Evolutionary conservation across 169 alveolate genomes (phyloP).

Genomic region (Babesia ovata): DNA sequence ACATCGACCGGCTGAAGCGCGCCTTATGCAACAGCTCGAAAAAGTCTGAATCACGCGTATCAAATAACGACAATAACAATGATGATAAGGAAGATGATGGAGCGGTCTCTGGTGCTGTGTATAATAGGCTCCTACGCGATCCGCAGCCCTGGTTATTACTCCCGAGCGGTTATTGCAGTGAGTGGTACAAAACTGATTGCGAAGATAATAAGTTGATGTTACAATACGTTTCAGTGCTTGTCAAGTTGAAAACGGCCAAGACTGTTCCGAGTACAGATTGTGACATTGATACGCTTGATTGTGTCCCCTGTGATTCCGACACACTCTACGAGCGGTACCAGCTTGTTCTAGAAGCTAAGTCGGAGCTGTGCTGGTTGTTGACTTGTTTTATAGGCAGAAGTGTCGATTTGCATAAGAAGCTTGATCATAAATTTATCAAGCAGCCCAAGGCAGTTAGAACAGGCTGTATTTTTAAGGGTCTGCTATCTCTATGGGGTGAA

Average conservation of each 20-base stretch:
- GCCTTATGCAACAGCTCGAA: background rate
- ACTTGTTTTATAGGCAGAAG: background rate
- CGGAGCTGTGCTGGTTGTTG: slow-evolving; percentile 1
- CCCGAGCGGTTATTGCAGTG: slow-evolving; percentile 15
- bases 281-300: background rate
- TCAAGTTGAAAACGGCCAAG: background rate
- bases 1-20: background rate
- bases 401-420: background rate
- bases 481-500: background rate
- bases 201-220: slow-evolving; percentile 4
- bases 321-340: background rate
- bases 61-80: background rate
- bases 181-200: slow-evolving; percentile 13
- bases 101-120: background rate
- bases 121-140: slow-evolving; percentile 8
- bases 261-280: background rate
- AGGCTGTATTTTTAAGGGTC: background rate
- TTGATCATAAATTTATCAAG: background rate
- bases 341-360: background rate
- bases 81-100: background rate
- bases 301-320: background rate
- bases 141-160: slow-evolving; percentile 21
- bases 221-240: background rate
- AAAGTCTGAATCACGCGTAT: background rate
- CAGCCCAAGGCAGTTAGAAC: too few relatives aligned